Conservation (phyloP, 73 alveolate species). For the Durusdinium trenchii region DNA sequence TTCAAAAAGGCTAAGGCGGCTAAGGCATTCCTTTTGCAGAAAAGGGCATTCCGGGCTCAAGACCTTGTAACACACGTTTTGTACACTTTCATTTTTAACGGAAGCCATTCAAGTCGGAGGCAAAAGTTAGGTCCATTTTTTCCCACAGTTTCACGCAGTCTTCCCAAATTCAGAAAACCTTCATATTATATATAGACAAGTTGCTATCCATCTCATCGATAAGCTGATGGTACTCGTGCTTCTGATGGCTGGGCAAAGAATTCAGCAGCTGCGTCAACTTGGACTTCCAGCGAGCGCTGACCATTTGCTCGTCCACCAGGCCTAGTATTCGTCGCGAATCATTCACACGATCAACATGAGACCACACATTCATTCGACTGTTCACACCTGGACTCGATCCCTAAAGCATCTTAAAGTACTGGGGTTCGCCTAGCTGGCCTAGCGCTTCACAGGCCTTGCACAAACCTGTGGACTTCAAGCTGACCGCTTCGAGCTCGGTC, state of each 20-base stretch:
- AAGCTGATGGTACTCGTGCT: slow-evolving; percentile 32
- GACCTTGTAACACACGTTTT: too few relatives aligned
- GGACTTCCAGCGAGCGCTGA: background rate
- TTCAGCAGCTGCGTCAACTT: slow-evolving; percentile 45
- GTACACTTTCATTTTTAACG: too few relatives aligned
- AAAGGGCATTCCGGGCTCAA: too few relatives aligned
- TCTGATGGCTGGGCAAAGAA: slow-evolving; percentile 46
- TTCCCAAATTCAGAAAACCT: too few relatives aligned
- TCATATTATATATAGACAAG: too few relatives aligned
- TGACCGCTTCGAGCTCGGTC: background rate
- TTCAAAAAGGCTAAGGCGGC: background rate
- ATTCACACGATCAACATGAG: background rate
- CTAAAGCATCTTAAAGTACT: background rate
- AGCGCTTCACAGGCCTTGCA: background rate
- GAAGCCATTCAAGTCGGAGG: background rate
- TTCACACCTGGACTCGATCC: background rate
- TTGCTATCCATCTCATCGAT: background rate
- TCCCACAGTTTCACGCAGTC: too few relatives aligned
- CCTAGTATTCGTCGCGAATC: background rate
- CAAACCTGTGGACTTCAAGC: background rate
- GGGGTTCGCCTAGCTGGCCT: background rate
- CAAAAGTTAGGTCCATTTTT: too few relatives aligned
- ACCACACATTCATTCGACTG: background rate
- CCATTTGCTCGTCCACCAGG: slow-evolving; percentile 58
- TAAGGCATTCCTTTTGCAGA: too few relatives aligned